phyloP scores from a whole-genome alignment of 257 asterid genomes.

The Solanum clarkiae region DNA sequence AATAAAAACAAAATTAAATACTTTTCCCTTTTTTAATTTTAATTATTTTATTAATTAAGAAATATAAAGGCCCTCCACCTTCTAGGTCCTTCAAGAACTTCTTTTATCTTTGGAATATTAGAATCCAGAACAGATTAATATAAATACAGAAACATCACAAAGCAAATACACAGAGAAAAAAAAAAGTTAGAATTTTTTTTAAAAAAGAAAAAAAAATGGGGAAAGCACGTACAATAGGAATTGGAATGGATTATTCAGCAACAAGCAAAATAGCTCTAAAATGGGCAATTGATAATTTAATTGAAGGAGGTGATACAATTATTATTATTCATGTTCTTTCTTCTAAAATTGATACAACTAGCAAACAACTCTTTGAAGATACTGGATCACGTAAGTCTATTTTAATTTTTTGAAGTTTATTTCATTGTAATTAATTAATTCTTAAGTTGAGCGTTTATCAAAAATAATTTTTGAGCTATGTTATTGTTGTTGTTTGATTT shows the following conservation, averaged over 20 bases:
- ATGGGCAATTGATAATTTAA: constrained; percentile 54
- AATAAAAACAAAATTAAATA: background rate
- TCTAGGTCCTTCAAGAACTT: constrained; percentile 45
- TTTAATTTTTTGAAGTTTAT: background rate
- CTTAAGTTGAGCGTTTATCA: background rate
- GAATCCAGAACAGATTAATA: background rate
- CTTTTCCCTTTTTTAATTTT: too few relatives aligned
- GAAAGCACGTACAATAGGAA: constrained; percentile 41
- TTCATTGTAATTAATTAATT: background rate
- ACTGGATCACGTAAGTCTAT: constrained; percentile 58
- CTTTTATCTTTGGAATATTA: background rate
- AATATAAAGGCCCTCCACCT: background rate
- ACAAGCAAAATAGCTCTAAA: constrained; percentile 56
- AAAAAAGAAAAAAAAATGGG: constrained; percentile 2
- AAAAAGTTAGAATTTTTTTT: background rate
- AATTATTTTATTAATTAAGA: background rate
- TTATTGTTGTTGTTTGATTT: too few relatives aligned
- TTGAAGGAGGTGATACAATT: constrained; percentile 48
- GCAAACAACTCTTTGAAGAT: constrained; percentile 58
- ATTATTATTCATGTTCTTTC: constrained; percentile 61
- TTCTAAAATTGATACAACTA: constrained; percentile 51
- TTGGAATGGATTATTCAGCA: constrained; percentile 65
- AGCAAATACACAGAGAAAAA: background rate
- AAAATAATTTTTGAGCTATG: background rate
- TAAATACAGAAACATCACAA: background rate